These are phyloP conservation scores for Elsinoe fawcettii DNA, from an alignment of 2,329 filamentous ascomycete species.

Conservation along the genomic window DNA sequence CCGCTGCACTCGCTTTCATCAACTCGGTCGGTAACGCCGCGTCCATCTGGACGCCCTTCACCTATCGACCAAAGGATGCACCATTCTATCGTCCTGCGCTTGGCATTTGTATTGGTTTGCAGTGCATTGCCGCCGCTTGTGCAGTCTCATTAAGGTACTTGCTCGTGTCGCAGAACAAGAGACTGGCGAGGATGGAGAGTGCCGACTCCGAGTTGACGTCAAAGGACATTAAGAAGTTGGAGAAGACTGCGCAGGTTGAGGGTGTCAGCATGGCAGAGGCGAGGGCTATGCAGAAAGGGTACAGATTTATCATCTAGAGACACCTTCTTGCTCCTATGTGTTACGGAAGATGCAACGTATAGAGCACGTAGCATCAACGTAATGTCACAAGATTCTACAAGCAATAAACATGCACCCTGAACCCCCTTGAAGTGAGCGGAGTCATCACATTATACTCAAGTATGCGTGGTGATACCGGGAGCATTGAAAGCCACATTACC, in stretches of 20 bases:
- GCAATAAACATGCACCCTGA: too few relatives aligned
- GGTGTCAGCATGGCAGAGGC: conserved; percentile 44
- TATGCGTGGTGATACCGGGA: too few relatives aligned
- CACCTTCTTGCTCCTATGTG: too few relatives aligned
- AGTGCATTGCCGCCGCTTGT: conserved; percentile 23
- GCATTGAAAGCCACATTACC: too few relatives aligned
- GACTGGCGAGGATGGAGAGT: conserved; percentile 44
- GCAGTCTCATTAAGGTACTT: conserved; percentile 26
- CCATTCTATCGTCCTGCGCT: conserved; percentile 29
- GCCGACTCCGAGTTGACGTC: conserved; percentile 39
- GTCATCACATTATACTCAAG: too few relatives aligned
- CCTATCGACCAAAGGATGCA: conserved; percentile 25
- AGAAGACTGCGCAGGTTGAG: conserved; percentile 46
- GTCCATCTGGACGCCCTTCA: conserved; percentile 52
- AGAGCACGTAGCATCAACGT: too few relatives aligned
- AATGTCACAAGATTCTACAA: too few relatives aligned
- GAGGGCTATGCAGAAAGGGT: conserved; percentile 47
- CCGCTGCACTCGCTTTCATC: conserved; percentile 65
- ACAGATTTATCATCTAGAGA: conserved; percentile 42
- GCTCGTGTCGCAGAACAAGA: conserved; percentile 40
- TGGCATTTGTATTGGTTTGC: conserved; percentile 29
- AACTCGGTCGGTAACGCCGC: conserved; percentile 64
- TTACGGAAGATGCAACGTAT: too few relatives aligned
- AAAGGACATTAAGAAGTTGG: conserved; percentile 40
- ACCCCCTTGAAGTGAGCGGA: too few relatives aligned